phyloP scores from a whole-genome alignment of 2,329 filamentous ascomycete species.

The Tolypocladium tropicale region DNA sequence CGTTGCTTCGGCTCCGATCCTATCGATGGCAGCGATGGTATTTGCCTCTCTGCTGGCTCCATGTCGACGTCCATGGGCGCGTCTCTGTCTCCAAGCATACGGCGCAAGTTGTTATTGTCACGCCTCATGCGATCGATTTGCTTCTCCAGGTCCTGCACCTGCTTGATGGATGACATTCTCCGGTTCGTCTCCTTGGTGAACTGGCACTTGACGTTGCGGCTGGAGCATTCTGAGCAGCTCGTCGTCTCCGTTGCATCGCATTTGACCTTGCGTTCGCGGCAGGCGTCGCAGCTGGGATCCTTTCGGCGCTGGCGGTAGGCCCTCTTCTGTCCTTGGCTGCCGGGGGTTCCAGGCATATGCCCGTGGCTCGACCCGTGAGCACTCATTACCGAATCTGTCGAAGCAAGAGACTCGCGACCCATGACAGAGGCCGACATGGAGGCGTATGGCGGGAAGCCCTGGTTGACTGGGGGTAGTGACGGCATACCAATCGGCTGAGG shows the following conservation, averaged over 20 bases:
- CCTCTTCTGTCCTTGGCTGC: conserved; percentile 66
- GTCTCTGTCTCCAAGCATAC: conserved; percentile 45
- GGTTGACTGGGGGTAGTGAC: conserved; percentile 35
- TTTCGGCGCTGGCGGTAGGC: conserved; percentile 92
- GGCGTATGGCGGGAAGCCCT: conserved; percentile 43
- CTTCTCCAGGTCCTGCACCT: conserved; percentile 93
- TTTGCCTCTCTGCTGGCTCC: conserved; percentile 36
- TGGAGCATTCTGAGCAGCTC: conserved; percentile 95
- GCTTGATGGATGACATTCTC: conserved; percentile 98
- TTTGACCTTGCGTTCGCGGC: conserved; percentile 74
- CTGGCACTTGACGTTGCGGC: conserved; percentile 92
- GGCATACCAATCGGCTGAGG: conserved; percentile 45
- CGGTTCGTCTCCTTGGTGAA: conserved; percentile 99
- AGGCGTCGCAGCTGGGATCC: conserved; percentile 95
- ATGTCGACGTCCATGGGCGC: conserved; percentile 39
- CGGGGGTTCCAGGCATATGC: conserved; percentile 30
- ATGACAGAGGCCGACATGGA: conserved; percentile 38
- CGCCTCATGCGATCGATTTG: conserved; percentile 73
- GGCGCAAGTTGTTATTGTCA: conserved; percentile 65
- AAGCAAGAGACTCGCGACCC: conserved; percentile 51
- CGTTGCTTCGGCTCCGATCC: conserved; percentile 55
- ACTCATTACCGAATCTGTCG: conserved; percentile 44
- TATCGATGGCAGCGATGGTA: conserved; percentile 52
- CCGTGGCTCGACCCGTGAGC: conserved; percentile 34
- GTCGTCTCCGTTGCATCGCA: conserved; percentile 95